Evolutionary conservation across 495 filamentous ascomycete genomes (phyloP).

Genomic region (Podospora sp.): DNA sequence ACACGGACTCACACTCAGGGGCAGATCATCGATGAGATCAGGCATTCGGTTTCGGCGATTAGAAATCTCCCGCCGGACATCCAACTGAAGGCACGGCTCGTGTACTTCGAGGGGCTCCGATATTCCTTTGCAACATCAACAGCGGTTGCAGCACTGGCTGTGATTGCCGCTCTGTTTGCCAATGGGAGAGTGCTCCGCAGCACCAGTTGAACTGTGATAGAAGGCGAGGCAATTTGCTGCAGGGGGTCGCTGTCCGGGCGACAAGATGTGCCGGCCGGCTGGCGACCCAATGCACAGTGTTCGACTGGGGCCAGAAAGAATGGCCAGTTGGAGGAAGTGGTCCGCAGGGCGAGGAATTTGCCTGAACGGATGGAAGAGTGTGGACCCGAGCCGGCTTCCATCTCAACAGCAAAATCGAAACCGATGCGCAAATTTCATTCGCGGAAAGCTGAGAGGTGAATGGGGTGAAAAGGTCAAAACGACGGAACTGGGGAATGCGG

Average conservation of each 20-base stretch:
- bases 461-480: too few species aligned
- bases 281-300: neutral
- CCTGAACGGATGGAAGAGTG: too few species aligned
- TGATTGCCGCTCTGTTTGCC: conserved; percentile 54
- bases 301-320: neutral
- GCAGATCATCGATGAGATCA: conserved; percentile 62
- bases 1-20: conserved; percentile 20
- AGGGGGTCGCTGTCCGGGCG: neutral
- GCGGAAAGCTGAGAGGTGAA: too few species aligned
- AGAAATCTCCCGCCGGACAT: conserved; percentile 57
- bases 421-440: too few species aligned
- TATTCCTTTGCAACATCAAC: conserved; percentile 60
- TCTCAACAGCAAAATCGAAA: too few species aligned
- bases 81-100: conserved; percentile 60
- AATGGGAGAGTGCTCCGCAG: conserved; percentile 50
- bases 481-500: too few species aligned
- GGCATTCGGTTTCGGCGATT: conserved; percentile 62
- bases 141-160: conserved; percentile 52
- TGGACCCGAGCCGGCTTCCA: too few species aligned
- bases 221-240: neutral
- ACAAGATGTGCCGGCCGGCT: neutral
- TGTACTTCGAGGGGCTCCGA: conserved; percentile 60
- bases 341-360: too few species aligned
- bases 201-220: conserved; percentile 24
- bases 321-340: neutral